These are phyloP conservation scores for Musa balbisiana DNA, from an alignment of 202 grass and related monocot species.

Conservation along the genomic window DNA sequence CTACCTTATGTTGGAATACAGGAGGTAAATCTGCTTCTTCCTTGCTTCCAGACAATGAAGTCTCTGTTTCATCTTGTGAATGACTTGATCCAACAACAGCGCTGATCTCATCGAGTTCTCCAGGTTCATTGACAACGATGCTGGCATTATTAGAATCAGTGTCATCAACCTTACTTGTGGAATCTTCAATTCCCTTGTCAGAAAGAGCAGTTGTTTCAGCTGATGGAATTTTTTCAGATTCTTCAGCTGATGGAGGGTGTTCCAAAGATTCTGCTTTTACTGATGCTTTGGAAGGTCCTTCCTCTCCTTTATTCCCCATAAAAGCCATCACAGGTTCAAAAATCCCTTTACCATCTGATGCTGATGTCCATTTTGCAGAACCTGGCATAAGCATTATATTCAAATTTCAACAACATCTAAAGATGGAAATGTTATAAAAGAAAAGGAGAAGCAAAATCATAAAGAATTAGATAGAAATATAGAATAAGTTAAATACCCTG, in stretches of 20 bases:
- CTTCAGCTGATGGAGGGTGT: conserved; percentile 31
- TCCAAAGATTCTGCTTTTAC: conserved; percentile 29
- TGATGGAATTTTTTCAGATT: conserved; percentile 29
- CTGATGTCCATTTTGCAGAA: conserved; percentile 53
- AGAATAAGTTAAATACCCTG: neutral
- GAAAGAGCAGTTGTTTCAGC: conserved; percentile 13
- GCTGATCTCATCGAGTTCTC: conserved; percentile 19
- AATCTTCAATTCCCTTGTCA: conserved; percentile 33
- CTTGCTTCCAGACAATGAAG: conserved; percentile 21
- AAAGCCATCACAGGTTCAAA: conserved; percentile 88
- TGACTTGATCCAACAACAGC: conserved; percentile 22
- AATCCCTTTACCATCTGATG: conserved; percentile 58
- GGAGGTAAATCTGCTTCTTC: conserved; percentile 24
- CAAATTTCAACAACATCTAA: neutral
- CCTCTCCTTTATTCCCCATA: conserved; percentile 73
- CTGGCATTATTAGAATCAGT: conserved; percentile 19
- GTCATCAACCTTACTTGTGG: conserved; percentile 23
- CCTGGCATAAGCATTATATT: conserved; percentile 23
- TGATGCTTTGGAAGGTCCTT: conserved; percentile 32
- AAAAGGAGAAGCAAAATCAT: neutral
- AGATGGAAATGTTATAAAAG: neutral
- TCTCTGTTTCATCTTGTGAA: conserved; percentile 33
- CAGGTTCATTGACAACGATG: conserved; percentile 22
- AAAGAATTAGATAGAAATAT: neutral
- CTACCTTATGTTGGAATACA: conserved; percentile 25